A percentile compares a stretch with the other conserved stretches of the same genome.
phyloP scores from a whole-genome alignment of 192 early-diverging fungal genomes.

The Coemansia sp. region DNA sequence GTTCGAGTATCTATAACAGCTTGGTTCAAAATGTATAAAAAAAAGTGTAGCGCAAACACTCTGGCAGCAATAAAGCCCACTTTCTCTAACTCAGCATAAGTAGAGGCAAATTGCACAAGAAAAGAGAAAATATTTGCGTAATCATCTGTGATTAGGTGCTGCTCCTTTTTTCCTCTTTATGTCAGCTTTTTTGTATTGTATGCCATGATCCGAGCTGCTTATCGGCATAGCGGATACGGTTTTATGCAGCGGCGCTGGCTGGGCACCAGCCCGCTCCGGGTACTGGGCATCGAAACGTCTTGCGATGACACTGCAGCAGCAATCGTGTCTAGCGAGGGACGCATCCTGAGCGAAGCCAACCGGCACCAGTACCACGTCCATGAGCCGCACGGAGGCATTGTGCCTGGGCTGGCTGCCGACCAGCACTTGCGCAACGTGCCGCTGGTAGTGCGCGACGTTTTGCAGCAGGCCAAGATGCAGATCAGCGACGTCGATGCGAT shows the following conservation, averaged over 20 bases:
- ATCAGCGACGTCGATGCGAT: constrained; percentile 63
- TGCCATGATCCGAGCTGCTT: not conserved
- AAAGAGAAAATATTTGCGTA: not conserved
- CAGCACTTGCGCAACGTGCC: constrained; percentile 66
- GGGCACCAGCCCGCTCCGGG: constrained; percentile 7
- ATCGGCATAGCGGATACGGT: not conserved
- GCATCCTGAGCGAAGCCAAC: constrained; percentile 61
- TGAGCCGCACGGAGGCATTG: constrained; percentile 72
- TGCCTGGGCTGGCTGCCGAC: constrained; percentile 65
- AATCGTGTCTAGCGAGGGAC: constrained; percentile 63
- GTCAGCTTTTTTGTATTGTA: too few species aligned
- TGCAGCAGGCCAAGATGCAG: constrained; percentile 54
- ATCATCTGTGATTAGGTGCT: not conserved
- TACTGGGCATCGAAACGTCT: constrained; percentile 73
- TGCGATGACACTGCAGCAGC: constrained; percentile 80
- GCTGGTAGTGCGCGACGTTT: constrained; percentile 58
- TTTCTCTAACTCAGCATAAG: too few species aligned
- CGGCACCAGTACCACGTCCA: constrained; percentile 65
- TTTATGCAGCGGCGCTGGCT: constrained; percentile 5
- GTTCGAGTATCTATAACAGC: too few species aligned
- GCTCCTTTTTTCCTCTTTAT: not conserved
- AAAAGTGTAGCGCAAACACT: too few species aligned
- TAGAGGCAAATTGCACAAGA: too few species aligned
- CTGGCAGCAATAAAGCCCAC: too few species aligned
- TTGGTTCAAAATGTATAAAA: too few species aligned